Conservation (phyloP, 495 filamentous ascomycete genomes). For the Apiosordaria backusii region DNA sequence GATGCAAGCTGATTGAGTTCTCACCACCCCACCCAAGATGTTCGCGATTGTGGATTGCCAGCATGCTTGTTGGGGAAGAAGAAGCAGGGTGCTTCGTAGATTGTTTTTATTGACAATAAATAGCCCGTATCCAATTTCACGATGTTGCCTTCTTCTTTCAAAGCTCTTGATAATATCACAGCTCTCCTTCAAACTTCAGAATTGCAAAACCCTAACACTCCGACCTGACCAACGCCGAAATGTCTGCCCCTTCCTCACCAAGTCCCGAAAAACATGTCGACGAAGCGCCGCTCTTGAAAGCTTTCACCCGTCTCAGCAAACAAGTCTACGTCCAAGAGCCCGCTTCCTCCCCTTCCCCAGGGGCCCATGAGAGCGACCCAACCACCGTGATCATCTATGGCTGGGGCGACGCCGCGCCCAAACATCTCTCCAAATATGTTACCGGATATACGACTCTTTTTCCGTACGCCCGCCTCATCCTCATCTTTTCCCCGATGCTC, state of each 20-base stretch:
- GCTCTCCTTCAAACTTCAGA: no score
- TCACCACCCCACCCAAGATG: background rate
- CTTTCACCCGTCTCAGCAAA: slow-evolving; percentile 38
- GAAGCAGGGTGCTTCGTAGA: background rate
- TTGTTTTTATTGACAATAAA: background rate
- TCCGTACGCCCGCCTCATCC: slow-evolving; percentile 43
- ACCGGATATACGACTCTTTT: slow-evolving; percentile 51
- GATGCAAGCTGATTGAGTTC: background rate
- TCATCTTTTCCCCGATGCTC: slow-evolving; percentile 48
- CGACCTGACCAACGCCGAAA: background rate
- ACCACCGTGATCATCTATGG: slow-evolving; percentile 46
- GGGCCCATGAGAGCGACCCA: slow-evolving; percentile 27
- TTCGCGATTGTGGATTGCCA: background rate
- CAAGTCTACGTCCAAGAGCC: slow-evolving; percentile 35
- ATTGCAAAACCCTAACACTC: background rate
- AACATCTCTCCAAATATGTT: slow-evolving; percentile 53
- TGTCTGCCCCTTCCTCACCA: background rate
- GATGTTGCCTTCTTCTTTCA: background rate
- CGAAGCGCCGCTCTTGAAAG: slow-evolving; percentile 20
- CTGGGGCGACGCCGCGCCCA: slow-evolving; percentile 54
- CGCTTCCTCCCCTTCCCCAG: slow-evolving; percentile 13
- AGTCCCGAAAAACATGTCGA: background rate
- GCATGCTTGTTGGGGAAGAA: background rate
- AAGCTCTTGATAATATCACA: background rate
- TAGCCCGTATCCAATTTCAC: background rate